phyloP scores from a whole-genome alignment of 2,329 filamentous ascomycete species.

The Lojkania enalia region DNA sequence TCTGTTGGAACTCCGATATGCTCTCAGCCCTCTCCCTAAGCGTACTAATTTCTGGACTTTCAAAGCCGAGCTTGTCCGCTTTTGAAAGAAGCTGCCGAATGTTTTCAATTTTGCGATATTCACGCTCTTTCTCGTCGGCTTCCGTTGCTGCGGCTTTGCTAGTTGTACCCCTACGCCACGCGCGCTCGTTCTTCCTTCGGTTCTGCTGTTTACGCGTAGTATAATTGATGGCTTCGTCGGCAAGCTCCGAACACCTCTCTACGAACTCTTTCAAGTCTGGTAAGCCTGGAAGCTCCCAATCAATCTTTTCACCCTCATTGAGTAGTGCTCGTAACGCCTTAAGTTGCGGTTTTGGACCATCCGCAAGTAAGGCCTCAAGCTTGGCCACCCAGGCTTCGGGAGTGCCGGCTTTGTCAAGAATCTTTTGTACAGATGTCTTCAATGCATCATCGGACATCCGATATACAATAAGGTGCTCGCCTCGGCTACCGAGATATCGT shows the following conservation, averaged over 20 bases:
- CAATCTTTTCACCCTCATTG: conserved; percentile 94
- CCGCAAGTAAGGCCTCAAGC: conserved; percentile 79
- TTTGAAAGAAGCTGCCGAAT: conserved; percentile 82
- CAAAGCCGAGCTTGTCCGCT: conserved; percentile 86
- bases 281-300: conserved; percentile 82
- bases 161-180: conserved; percentile 70
- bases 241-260: conserved; percentile 95
- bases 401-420: conserved; percentile 81
- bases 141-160: conserved; percentile 64
- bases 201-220: conserved; percentile 97
- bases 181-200: conserved; percentile 90
- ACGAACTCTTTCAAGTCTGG: conserved; percentile 85
- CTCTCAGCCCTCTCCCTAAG: conserved; percentile 82
- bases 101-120: conserved; percentile 85
- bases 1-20: conserved; percentile 81
- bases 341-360: conserved; percentile 80
- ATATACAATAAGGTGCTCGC: conserved; percentile 74
- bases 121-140: conserved; percentile 79
- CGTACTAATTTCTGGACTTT: conserved; percentile 85
- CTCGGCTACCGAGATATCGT: conserved; percentile 59
- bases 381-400: conserved; percentile 92
- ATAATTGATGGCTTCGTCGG: conserved; percentile 94
- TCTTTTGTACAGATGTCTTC: conserved; percentile 67
- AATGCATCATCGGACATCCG: conserved; percentile 76
- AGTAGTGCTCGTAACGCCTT: conserved; percentile 83